These are phyloP conservation scores for Schizophyllum amplum DNA, from an alignment of 1,284 basidiomycete genomes.

Conservation along the genomic window DNA sequence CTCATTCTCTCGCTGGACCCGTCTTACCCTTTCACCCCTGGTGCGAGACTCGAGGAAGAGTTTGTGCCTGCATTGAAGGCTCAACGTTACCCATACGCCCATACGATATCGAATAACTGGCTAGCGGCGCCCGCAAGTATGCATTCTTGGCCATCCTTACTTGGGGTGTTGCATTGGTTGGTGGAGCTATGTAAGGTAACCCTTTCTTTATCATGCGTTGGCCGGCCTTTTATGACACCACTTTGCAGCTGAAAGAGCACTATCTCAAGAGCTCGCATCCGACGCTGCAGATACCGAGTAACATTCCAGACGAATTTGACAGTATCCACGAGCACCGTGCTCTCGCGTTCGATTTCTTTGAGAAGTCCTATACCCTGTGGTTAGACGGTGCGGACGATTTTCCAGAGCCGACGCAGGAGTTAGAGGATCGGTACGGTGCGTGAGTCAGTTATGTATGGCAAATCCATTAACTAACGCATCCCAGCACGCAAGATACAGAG, in stretches of 20 bases:
- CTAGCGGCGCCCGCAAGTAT: constrained; percentile 78
- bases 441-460: constrained; percentile 13
- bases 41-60: constrained; percentile 72
- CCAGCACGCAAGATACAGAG: constrained; percentile 60
- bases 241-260: constrained; percentile 33
- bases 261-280: constrained; percentile 56
- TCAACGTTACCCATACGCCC: constrained; percentile 68
- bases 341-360: constrained; percentile 68
- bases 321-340: constrained; percentile 69
- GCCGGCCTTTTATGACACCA: neutral
- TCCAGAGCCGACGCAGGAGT: constrained; percentile 53
- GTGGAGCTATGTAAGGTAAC: constrained; percentile 72
- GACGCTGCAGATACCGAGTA: constrained; percentile 53
- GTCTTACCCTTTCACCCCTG: constrained; percentile 46
- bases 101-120: constrained; percentile 72
- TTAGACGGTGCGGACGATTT: constrained; percentile 67
- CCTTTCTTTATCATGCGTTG: constrained; percentile 3
- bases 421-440: constrained; percentile 71
- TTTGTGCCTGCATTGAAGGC: constrained; percentile 67
- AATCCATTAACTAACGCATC: constrained; percentile 1
- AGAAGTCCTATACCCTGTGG: constrained; percentile 66
- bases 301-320: constrained; percentile 61
- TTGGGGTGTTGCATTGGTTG: constrained; percentile 85
- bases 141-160: constrained; percentile 75
- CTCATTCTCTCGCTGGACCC: constrained; percentile 71